Evolutionary conservation across 805 yeast species (phyloP), one percentile per base, ranked within the genome.

Genomic region (Pichia manshurica): DNA sequence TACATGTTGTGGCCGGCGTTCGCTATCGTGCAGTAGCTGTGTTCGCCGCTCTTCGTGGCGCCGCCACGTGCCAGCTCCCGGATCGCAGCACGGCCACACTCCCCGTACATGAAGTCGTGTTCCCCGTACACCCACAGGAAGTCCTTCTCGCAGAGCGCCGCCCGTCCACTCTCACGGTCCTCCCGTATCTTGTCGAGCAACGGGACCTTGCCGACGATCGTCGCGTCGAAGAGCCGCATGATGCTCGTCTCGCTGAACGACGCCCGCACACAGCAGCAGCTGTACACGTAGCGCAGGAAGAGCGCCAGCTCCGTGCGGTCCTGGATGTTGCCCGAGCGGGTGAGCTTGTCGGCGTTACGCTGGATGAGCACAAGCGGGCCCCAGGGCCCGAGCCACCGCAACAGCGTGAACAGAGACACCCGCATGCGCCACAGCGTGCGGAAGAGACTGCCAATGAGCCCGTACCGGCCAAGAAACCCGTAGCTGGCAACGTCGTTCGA

Each of bases 1-100:
- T 84, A 86, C 25, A 86, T 55, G 59, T 86, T 91, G 64, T 86
- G 95, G 1, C 95, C 95, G 1, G 87, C 74, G 49, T 78, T 70
- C 5, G 74, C 71, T 8, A 86, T 71, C 2, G 70, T 55, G 16
- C 56, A 62, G 47, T 64, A 74, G 12, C 52, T 31, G 1, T 77
- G 70, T 6, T 32, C 17, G 29, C 62, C 51, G 10, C 10, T 7
- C 29, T 7, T 25, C 8, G 33, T n/a, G 7, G 48, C 45, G 4
- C 36, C 39, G 12, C 44, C 36, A n/a, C 17, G 20, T 8, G 36
- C 41, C 10, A 64, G 52, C 42, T 57, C 53, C 16, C 65, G 55
- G 2, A 62, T 67, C 38, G 72, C 73, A 22, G 71, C 70, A 19
- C 62, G 56, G 4, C 88, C 89, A 25, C 84, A 82, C 32, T 73